Base-by-base conservation (phyloP, 2,329 filamentous ascomycete genomes). In the Lizonia empirigonia region DNA sequence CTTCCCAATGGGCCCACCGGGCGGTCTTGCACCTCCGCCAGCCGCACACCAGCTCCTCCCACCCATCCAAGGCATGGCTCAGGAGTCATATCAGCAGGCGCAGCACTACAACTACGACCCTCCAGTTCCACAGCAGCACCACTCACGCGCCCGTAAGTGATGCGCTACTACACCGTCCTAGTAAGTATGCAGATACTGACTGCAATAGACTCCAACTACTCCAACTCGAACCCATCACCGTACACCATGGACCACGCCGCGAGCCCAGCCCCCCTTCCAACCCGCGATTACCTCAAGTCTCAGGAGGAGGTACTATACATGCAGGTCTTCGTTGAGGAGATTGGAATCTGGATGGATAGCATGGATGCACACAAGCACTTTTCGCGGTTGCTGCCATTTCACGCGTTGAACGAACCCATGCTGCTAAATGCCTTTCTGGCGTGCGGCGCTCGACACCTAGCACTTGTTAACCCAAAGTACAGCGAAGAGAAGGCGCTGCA, bases 321-420 rank as follows among this genome's bases (percentile, higher is more conserved):
- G 87, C 90, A 96, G 70, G 86, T 91, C 0, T 97, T 96, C 69
- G 87, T 95, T 6, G 89, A 95, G 65, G 89, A 96, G 59, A 90
- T 97, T 2, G 91, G 88, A 1, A 74, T 91, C 3, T 97, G 93
- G 91, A 96, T 97, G 90, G 93, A 97, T 73, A 90, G 86, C 33
- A 85, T 97, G 78, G 90, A 96, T 75, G 82, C 85, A 26, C 82
- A 87, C 59, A 93, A 93, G 75, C 89, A 95, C 69, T 97, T 97
- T 71, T 90, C 90, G 19, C 83, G 88, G 38, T 78, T 90, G 15
- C 79, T 97, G n/a, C 91, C 93, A 0, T 91, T 91, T 63, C 84
- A 93, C 63, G 86, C 91, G 1, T 78, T 96, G 19, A 83, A 85
- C 46, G 90, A 94, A 51, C 88, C 91, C 0, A 92, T 97, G 88